phyloP scores from a whole-genome alignment of 2,329 filamentous ascomycete genomes.

The Pseudocercospora fuligena region DNA sequence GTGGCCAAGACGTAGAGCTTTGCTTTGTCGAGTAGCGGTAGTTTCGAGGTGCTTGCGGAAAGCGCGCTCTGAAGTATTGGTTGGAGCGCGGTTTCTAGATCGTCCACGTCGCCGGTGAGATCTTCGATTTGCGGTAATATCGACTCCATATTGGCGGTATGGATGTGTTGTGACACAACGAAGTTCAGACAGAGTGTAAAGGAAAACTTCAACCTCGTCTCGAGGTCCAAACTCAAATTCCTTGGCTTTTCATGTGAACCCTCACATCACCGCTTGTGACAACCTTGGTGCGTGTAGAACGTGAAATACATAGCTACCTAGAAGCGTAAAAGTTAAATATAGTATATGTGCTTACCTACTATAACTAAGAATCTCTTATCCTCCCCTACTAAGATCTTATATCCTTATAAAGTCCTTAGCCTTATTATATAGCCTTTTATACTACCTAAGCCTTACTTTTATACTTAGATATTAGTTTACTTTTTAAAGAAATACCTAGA shows the following conservation, averaged over 20 bases:
- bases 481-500: no score
- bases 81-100: constrained; percentile 72
- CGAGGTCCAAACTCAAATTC: not conserved
- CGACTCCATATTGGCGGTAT: constrained; percentile 51
- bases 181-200: not conserved
- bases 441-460: no score
- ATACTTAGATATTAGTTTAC: no score
- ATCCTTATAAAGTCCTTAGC: no score
- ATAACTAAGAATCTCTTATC: no score
- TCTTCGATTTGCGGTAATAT: constrained; percentile 71
- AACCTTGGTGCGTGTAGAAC: no score
- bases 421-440: no score
- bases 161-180: not conserved
- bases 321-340: no score
- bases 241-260: not conserved
- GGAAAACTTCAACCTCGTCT: not conserved
- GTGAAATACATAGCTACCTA: no score
- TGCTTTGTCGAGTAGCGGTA: constrained; percentile 92
- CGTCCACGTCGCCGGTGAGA: constrained; percentile 74
- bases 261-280: not conserved
- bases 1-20: constrained; percentile 88
- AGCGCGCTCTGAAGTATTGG: constrained; percentile 73
- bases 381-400: no score
- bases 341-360: no score
- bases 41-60: constrained; percentile 70